These are phyloP conservation scores for Nannizziopsis barbatae DNA, from an alignment of 2,329 filamentous ascomycete species.

Conservation along the genomic window DNA sequence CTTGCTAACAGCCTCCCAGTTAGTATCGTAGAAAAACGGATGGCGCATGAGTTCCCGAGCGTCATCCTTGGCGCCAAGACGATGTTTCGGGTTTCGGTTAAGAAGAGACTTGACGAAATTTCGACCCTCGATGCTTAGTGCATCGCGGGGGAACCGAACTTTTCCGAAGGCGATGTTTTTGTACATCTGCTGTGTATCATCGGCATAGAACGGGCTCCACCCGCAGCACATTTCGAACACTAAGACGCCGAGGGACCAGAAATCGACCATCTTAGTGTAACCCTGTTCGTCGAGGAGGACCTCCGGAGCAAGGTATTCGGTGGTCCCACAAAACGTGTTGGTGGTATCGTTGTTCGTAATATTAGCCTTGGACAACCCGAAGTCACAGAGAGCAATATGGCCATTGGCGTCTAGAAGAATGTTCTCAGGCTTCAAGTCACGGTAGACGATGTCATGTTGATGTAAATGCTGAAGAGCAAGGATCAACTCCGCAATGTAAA, in stretches of 20 bases:
- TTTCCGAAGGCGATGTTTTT: slow-evolving; percentile 99
- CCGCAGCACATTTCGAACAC: slow-evolving; percentile 99
- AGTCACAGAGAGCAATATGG: slow-evolving; percentile 95
- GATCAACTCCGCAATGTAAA: slow-evolving; percentile 97
- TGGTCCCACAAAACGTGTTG: slow-evolving; percentile 97
- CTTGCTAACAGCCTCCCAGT: slow-evolving; percentile 78
- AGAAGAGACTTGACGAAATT: slow-evolving; percentile 97
- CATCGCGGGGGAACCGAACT: slow-evolving; percentile 89
- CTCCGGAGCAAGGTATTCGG: slow-evolving; percentile 91
- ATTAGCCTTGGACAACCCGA: slow-evolving; percentile 94
- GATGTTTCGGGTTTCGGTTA: slow-evolving; percentile 92
- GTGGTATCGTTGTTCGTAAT: slow-evolving; percentile 94
- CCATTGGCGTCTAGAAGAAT: slow-evolving; percentile 94
- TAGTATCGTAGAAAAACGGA: slow-evolving; percentile 85
- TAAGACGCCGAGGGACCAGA: slow-evolving; percentile 93
- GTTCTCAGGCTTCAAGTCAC: slow-evolving; percentile 94
- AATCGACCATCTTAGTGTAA: slow-evolving; percentile 99
- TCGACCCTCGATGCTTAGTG: slow-evolving; percentile 81
- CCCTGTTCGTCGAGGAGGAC: slow-evolving; percentile 91
- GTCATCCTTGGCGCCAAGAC: slow-evolving; percentile 79
- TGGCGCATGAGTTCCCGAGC: slow-evolving; percentile 90
- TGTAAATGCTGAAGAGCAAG: slow-evolving; percentile 90
- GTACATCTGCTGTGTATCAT: slow-evolving; percentile 99
- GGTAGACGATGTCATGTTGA: slow-evolving; percentile 94
- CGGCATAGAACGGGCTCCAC: slow-evolving; percentile 97